These are phyloP conservation scores for Besnoitia besnoiti DNA, from an alignment of 169 alveolate genomes.

Conservation along the genomic window DNA sequence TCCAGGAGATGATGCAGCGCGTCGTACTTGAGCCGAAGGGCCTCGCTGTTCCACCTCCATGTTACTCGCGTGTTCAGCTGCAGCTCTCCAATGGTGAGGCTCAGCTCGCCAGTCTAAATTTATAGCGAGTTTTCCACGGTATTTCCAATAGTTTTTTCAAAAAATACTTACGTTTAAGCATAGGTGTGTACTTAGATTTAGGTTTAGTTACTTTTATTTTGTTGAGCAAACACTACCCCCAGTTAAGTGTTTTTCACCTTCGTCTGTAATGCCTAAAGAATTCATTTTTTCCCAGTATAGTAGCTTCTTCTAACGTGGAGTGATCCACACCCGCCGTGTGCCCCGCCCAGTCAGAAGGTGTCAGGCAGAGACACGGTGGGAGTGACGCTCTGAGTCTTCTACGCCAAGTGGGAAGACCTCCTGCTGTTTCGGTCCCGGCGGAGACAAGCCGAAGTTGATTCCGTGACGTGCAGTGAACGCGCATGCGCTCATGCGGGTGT, in stretches of 20 bases:
- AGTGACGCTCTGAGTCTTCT: too few relatives aligned
- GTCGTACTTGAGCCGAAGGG: constrained; percentile 10
- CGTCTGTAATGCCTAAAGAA: too few relatives aligned
- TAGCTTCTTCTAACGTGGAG: too few relatives aligned
- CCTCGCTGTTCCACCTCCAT: constrained; percentile 19
- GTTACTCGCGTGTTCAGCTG: not conserved
- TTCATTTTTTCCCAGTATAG: too few relatives aligned
- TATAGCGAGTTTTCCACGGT: not conserved
- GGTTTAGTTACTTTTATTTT: not conserved
- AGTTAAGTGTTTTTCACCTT: too few relatives aligned
- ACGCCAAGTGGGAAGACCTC: too few relatives aligned
- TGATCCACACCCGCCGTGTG: too few relatives aligned
- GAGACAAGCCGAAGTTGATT: too few relatives aligned
- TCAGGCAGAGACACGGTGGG: too few relatives aligned
- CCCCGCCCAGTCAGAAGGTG: too few relatives aligned
- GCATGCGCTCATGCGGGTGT: not conserved
- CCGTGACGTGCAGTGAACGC: too few relatives aligned
- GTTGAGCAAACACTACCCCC: not conserved
- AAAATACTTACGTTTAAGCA: not conserved
- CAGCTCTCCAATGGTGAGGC: constrained; percentile 20
- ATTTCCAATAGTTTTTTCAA: not conserved
- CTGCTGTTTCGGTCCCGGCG: too few relatives aligned
- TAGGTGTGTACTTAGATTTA: not conserved
- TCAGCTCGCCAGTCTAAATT: not conserved
- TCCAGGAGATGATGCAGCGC: constrained; percentile 32